Base-by-base conservation (phyloP, 1,284 basidiomycete genomes). In the Leccinum insigne region DNA sequence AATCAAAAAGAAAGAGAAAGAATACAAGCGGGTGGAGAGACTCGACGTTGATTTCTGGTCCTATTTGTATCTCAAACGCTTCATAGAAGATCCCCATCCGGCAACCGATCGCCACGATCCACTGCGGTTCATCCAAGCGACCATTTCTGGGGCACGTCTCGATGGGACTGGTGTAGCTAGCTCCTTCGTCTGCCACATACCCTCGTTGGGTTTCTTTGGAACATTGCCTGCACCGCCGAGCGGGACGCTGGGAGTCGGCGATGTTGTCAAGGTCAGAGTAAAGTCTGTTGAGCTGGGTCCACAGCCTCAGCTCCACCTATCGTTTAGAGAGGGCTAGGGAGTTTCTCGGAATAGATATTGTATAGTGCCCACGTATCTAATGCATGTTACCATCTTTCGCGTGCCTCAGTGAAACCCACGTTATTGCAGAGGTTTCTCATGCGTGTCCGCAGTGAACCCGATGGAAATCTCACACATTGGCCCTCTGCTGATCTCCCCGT, bases 31-130 rank as follows among this genome's bases (percentile, higher is more conserved):
- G 5, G 64, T 67, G 4, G 68, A 75, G 21, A 68, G 68, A 54
- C 67, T 64, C 7, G 57, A 77, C 71, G 77, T 83, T 40, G 81
- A 82, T 57, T 88, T 87, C 79, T 88, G 87, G 75, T 70, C 79
- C 65, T 63, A 66, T 47, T 52, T 71, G 65, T 78, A 77, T 40
- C 65, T 76, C 67, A 77, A 77, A 54, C 75, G 75, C 21, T 76
- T 78, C 61, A 63, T 75, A 18, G 75, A 77, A 57, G 57, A 76
- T 49, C 77, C 75, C 2, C 58, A 67, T 18, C 44, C 68, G 18
- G 21, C 60, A 11, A 18, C 49, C 6, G 72, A 57, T 40, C 71
- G 75, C 16, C 61, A 68, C 5, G 63, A 78, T 62, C 75, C 77
- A 5, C 54, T 76, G 54, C 66, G 42, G 18, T 70, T 58, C 54